A percentile compares a stretch with the other conserved stretches of the same genome.
Conservation (phyloP, 495 filamentous ascomycete species). For the Evernia prunastri region DNA sequence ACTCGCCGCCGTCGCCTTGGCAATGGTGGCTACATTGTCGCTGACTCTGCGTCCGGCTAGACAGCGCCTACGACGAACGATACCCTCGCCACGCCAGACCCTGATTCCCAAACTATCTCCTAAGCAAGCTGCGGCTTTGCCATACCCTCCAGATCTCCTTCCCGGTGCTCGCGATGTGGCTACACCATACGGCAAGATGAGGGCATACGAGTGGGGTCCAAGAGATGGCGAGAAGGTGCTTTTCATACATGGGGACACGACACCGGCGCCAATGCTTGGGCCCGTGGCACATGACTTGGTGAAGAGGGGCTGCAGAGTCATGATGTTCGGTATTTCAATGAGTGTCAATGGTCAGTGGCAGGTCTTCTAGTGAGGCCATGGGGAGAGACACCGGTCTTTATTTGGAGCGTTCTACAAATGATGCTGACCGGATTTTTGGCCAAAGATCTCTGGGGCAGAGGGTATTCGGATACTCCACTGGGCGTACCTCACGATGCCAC, state of each 20-base stretch:
- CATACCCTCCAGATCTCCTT: constrained; percentile 66
- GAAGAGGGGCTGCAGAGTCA: constrained; percentile 67
- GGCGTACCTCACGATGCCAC: constrained; percentile 13
- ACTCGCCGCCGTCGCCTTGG: neutral
- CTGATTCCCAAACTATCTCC: constrained; percentile 40
- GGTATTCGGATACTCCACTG: constrained; percentile 29
- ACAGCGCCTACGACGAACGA: neutral
- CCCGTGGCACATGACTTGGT: constrained; percentile 61
- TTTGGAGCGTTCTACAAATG: neutral
- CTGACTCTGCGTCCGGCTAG: neutral
- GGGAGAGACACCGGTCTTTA: neutral
- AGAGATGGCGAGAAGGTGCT: constrained; percentile 67
- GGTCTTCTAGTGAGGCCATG: neutral
- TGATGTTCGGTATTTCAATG: constrained; percentile 57
- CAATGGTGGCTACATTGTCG: neutral
- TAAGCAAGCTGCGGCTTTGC: constrained; percentile 42
- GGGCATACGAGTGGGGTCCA: constrained; percentile 85
- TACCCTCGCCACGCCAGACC: constrained; percentile 43
- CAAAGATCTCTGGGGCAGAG: constrained; percentile 31
- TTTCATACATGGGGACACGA: constrained; percentile 82
- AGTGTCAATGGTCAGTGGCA: neutral
- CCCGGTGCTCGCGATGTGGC: constrained; percentile 68
- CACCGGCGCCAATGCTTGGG: constrained; percentile 65
- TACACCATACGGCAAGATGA: constrained; percentile 70
- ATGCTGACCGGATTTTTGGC: neutral